These are phyloP conservation scores for Monilinia vaccinii-corymbosi DNA, from an alignment of 2,329 filamentous ascomycete genomes.

Conservation along the genomic window DNA sequence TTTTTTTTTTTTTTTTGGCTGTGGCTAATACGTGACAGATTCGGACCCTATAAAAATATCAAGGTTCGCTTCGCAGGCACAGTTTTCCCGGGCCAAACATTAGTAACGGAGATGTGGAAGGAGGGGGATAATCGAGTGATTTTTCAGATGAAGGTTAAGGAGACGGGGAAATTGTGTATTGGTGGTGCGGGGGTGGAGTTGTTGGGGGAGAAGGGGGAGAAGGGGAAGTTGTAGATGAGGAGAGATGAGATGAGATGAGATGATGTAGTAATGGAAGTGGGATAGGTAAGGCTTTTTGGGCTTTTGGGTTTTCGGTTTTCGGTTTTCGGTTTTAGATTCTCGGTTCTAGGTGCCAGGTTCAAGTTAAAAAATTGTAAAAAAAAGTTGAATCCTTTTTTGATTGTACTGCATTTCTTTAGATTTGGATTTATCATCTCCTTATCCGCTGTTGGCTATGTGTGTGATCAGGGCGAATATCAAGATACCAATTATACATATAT, in stretches of 20 bases:
- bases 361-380: too few species aligned
- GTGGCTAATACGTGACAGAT: background rate
- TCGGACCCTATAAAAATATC: constrained; percentile 78
- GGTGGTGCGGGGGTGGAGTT: constrained; percentile 73
- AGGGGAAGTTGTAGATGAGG: constrained; percentile 3
- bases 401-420: too few species aligned
- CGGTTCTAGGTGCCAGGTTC: too few species aligned
- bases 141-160: constrained; percentile 83
- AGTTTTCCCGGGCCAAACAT: constrained; percentile 79
- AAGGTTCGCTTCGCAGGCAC: constrained; percentile 86
- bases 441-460: too few species aligned
- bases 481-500: too few species aligned
- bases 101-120: constrained; percentile 92
- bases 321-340: too few species aligned
- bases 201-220: background rate
- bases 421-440: too few species aligned
- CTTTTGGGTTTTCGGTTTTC: background rate
- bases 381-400: too few species aligned
- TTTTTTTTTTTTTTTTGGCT: background rate
- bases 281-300: background rate
- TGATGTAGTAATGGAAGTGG: background rate
- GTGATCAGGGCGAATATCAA: too few species aligned
- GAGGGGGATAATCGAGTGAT: constrained; percentile 66
- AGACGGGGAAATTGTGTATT: constrained; percentile 86
- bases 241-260: background rate